These are phyloP conservation scores for Didymella pomorum DNA, from an alignment of 2,329 filamentous ascomycete species.

Conservation along the genomic window DNA sequence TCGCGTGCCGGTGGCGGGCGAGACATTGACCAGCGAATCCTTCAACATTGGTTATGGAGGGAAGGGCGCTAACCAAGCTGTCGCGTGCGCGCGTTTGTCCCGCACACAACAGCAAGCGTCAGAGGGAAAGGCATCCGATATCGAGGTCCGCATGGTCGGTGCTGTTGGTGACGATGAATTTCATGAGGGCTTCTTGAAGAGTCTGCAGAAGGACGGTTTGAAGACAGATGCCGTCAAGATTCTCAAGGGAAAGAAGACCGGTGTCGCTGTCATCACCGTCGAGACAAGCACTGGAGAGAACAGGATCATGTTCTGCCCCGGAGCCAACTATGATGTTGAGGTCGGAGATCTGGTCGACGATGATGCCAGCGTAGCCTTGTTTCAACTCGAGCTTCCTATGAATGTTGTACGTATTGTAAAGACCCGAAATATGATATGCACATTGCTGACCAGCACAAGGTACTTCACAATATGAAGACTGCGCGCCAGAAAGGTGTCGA, in stretches of 20 bases:
- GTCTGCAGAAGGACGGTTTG: conserved; percentile 55
- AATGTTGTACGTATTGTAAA: conserved; percentile 42
- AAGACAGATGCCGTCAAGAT: conserved; percentile 51
- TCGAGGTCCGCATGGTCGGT: conserved; percentile 60
- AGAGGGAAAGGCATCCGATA: conserved; percentile 35
- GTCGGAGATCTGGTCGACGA: conserved; percentile 49
- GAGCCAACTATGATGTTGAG: conserved; percentile 56
- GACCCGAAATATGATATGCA: not conserved
- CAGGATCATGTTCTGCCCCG: conserved; percentile 57
- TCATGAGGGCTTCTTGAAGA: conserved; percentile 51
- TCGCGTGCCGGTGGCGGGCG: conserved; percentile 82
- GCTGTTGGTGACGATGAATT: conserved; percentile 59
- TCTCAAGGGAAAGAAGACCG: conserved; percentile 56
- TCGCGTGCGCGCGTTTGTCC: conserved; percentile 84
- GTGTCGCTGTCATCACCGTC: conserved; percentile 59
- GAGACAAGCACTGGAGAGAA: conserved; percentile 59
- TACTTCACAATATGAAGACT: conserved; percentile 48
- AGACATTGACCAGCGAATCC: conserved; percentile 81
- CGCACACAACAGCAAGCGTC: conserved; percentile 55
- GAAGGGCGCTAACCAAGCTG: conserved; percentile 95
- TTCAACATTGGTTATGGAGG: conserved; percentile 86
- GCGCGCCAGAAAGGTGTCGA: conserved; percentile 46
- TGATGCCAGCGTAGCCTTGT: conserved; percentile 54
- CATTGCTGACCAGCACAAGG: conserved; percentile 27
- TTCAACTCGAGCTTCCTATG: conserved; percentile 59